Percentiles rank a stretch among this genome's conserved stretches.
Evolutionary conservation across 225 moss, liverwort and hornwort genomes (phyloP).

Genomic region (Sphagnum tenellum): DNA sequence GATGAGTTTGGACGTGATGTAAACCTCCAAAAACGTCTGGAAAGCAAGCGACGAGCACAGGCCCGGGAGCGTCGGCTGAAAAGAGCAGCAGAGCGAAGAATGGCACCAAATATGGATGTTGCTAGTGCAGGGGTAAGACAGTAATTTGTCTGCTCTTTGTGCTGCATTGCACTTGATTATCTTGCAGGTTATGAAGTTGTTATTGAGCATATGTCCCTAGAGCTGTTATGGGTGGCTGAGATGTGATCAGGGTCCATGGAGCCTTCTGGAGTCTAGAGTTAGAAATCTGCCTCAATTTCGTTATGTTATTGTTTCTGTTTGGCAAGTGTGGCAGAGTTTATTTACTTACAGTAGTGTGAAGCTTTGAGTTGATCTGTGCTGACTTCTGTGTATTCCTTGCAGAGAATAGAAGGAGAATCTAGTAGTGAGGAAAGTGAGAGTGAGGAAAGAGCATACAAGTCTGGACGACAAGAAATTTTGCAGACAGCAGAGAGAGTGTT

Average conservation of each 20-base stretch:
- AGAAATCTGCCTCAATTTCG: no score
- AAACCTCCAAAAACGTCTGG: conserved; percentile 86
- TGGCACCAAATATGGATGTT: conserved; percentile 48
- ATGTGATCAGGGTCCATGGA: no score
- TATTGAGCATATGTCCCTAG: no score
- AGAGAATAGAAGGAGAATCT: conserved; percentile 86
- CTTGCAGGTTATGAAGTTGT: no score
- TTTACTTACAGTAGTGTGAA: no score
- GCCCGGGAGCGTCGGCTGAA: conserved; percentile 64
- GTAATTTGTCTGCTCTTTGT: no score
- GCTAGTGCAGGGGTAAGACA: conserved; percentile 31
- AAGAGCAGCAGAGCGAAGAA: conserved; percentile 36
- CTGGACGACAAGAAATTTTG: conserved; percentile 74
- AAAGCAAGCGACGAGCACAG: conserved; percentile 76
- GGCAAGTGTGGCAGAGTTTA: no score
- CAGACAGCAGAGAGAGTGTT: conserved; percentile 72
- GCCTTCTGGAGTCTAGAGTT: no score
- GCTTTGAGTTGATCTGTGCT: no score
- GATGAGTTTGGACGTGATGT: conserved; percentile 98
- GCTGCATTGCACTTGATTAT: no score
- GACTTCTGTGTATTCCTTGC: neutral
- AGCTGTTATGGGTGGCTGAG: no score
- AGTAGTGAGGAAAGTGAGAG: conserved; percentile 98
- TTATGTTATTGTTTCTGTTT: no score
- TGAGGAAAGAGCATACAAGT: conserved; percentile 76